Evolutionary conservation across 345 rosid genomes (phyloP).

Genomic region (Boechera divaricarpa): DNA sequence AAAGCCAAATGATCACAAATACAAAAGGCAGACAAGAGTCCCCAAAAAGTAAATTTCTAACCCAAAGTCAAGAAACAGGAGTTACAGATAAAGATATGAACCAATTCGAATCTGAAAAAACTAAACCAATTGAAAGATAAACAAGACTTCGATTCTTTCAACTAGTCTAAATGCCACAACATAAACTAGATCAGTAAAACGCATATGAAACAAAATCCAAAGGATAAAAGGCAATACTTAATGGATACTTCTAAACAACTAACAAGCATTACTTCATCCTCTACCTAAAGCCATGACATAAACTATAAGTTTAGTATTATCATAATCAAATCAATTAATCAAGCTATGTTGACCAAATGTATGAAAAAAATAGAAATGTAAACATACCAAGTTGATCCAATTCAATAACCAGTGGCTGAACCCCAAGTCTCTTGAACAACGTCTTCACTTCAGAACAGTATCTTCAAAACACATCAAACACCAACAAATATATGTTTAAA

Average conservation of each 20-base stretch:
- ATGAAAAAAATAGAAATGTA: background rate
- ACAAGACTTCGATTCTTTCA: background rate
- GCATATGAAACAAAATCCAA: slow-evolving; percentile 18
- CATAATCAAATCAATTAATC: slow-evolving; percentile 4
- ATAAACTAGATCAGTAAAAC: background rate
- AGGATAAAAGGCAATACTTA: background rate
- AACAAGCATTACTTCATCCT: slow-evolving; percentile 2
- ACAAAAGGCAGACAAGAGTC: slow-evolving; percentile 12
- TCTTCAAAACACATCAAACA: slow-evolving; percentile 48
- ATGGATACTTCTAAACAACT: background rate
- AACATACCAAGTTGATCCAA: slow-evolving; percentile 87
- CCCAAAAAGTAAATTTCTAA: background rate
- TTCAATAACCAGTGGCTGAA: slow-evolving; percentile 78
- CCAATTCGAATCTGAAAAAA: background rate
- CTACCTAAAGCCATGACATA: slow-evolving; percentile 16
- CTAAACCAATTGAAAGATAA: background rate
- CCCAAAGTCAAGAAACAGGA: slow-evolving; percentile 4
- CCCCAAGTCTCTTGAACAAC: slow-evolving; percentile 78
- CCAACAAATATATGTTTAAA: background rate
- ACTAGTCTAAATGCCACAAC: slow-evolving; percentile 21
- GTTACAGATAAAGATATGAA: background rate
- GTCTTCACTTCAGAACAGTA: slow-evolving; percentile 92
- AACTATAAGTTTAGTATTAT: background rate
- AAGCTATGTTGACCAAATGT: background rate
- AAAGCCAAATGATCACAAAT: background rate